These are phyloP conservation scores for Macrocybe gigantea DNA, from an alignment of 768 basidiomycete genomes.

Conservation along the genomic window DNA sequence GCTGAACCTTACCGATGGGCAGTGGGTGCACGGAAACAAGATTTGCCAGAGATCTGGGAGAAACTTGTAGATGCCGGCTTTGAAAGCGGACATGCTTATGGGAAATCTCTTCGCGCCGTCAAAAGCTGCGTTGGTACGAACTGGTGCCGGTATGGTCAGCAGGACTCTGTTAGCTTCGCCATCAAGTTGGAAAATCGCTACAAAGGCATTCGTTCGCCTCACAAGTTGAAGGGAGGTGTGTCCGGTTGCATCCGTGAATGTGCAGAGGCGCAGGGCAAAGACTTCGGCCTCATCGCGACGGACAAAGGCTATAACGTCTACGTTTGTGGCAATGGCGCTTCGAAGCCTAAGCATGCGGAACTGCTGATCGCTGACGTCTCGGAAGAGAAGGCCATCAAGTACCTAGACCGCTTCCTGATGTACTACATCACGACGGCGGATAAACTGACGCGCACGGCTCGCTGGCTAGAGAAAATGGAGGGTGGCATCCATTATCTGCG, in stretches of 20 bases:
- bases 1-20: constrained; percentile 49
- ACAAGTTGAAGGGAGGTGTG: constrained; percentile 75
- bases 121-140: constrained; percentile 74
- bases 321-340: constrained; percentile 68
- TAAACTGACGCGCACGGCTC: constrained; percentile 62
- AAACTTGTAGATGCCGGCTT: constrained; percentile 61
- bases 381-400: constrained; percentile 44
- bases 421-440: constrained; percentile 74
- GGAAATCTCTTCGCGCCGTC: constrained; percentile 63
- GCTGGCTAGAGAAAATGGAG: constrained; percentile 51
- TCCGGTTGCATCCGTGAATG: constrained; percentile 73
- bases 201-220: constrained; percentile 62
- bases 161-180: constrained; percentile 72
- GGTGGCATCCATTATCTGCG: constrained; percentile 43
- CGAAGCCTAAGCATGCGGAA: constrained; percentile 53
- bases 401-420: constrained; percentile 61
- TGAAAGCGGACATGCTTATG: constrained; percentile 74
- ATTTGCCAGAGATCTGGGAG: constrained; percentile 64
- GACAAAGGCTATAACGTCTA: constrained; percentile 81
- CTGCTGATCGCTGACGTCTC: constrained; percentile 66
- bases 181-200: constrained; percentile 69
- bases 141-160: constrained; percentile 69
- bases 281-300: constrained; percentile 73
- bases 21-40: constrained; percentile 56
- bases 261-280: constrained; percentile 67